A percentile compares a stretch with the other conserved stretches of the same genome.
Conservation (phyloP, 305 asterid species). For the Solanum hybrid region DNA sequence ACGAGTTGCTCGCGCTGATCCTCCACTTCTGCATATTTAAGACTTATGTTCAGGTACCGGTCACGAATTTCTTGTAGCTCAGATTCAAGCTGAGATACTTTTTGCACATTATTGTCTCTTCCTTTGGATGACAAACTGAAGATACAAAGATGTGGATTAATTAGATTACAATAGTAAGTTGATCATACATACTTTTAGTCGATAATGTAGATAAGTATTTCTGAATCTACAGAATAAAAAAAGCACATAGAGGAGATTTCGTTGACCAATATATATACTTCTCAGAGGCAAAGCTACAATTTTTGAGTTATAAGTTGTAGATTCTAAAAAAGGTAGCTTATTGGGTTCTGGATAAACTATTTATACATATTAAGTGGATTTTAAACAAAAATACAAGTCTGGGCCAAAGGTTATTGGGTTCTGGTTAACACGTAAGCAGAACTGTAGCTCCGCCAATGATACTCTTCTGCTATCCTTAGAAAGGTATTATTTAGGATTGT, state of each 20-base stretch:
- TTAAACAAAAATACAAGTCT: background rate
- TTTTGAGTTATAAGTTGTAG: background rate
- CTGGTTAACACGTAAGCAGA: background rate
- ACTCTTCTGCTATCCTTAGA: background rate
- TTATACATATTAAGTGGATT: background rate
- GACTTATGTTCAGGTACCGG: conserved; percentile 37
- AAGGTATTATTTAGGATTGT: background rate
- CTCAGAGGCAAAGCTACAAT: background rate
- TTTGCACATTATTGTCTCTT: background rate
- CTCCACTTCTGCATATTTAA: conserved; percentile 44
- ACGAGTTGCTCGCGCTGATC: conserved; percentile 39
- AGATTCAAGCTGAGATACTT: conserved; percentile 20
- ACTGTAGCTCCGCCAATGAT: background rate
- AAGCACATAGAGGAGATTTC: background rate
- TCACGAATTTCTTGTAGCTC: conserved; percentile 39
- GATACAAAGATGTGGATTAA: background rate
- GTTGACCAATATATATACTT: background rate
- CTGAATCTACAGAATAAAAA: background rate
- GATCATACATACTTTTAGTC: background rate
- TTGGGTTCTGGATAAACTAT: background rate
- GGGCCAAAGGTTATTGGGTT: background rate
- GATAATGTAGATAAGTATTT: background rate
- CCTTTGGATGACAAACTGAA: conserved; percentile 6
- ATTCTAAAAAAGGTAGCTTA: background rate
- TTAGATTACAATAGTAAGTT: background rate